phyloP scores from a whole-genome alignment of 768 basidiomycete species.

The Russula virescens region DNA sequence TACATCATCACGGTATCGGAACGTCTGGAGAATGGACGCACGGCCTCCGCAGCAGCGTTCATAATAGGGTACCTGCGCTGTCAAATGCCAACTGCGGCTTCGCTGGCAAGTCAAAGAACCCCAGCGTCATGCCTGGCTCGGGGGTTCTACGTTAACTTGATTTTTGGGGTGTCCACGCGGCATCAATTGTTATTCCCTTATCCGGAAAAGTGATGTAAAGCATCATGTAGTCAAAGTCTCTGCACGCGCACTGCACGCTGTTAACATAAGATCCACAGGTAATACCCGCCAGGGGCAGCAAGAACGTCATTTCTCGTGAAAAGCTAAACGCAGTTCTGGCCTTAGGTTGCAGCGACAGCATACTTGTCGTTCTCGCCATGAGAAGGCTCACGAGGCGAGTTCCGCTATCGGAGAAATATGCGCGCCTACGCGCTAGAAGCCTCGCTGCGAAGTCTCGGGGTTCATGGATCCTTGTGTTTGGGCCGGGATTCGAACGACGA shows the following conservation, averaged over 20 bases:
- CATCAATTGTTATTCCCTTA: neutral
- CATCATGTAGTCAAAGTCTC: too few relatives aligned
- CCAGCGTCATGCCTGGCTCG: neutral
- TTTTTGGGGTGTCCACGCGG: conserved; percentile 6
- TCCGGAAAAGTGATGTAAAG: neutral
- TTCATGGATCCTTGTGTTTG: too few relatives aligned
- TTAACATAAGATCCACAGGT: neutral
- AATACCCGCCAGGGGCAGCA: neutral
- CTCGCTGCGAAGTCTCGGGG: neutral
- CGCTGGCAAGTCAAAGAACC: neutral
- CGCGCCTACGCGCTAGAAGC: neutral
- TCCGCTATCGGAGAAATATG: neutral
- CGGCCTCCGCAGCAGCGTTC: neutral
- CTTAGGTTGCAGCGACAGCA: neutral
- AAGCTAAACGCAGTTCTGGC: neutral
- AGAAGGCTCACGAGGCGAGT: neutral
- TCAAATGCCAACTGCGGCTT: neutral
- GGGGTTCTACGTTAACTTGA: neutral
- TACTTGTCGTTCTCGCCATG: neutral
- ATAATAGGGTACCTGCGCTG: neutral
- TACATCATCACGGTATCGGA: neutral
- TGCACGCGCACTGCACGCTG: neutral
- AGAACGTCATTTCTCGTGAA: neutral
- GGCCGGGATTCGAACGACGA: too few relatives aligned
- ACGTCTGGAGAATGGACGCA: neutral